phyloP scores from a whole-genome alignment of 2,329 filamentous ascomycete genomes.

The Fonsecaea monophora region DNA sequence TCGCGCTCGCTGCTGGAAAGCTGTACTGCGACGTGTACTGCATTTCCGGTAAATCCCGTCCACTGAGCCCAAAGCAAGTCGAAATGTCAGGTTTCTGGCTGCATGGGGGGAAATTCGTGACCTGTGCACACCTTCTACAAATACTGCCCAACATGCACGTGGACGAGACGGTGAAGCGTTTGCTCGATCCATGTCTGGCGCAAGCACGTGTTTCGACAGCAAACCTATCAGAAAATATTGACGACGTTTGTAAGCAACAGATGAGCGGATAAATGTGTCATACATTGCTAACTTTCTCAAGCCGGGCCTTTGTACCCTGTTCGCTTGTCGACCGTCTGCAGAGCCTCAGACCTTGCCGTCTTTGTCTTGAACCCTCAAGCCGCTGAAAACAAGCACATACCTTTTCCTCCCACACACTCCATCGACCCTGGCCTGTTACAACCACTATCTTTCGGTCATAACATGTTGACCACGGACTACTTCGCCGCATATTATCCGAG shows the following conservation, averaged over 20 bases:
- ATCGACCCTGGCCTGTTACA: neutral
- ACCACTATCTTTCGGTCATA: neutral
- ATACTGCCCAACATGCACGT: no score
- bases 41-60: no score
- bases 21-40: no score
- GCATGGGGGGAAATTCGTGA: no score
- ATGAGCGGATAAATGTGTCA: neutral
- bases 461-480: neutral
- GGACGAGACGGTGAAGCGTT: no score
- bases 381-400: neutral
- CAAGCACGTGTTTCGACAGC: neutral
- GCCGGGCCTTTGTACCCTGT: neutral
- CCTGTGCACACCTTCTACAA: no score
- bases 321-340: neutral
- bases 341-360: neutral
- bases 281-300: neutral
- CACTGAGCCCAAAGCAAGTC: no score
- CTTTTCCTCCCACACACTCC: neutral
- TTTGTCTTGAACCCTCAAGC: neutral
- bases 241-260: neutral
- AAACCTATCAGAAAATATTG: neutral
- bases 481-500: neutral
- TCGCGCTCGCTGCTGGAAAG: no score
- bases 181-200: no score
- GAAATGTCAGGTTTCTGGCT: no score